These are phyloP conservation scores for Ustilago nuda DNA, from an alignment of 1,284 basidiomycete genomes.

Conservation along the genomic window DNA sequence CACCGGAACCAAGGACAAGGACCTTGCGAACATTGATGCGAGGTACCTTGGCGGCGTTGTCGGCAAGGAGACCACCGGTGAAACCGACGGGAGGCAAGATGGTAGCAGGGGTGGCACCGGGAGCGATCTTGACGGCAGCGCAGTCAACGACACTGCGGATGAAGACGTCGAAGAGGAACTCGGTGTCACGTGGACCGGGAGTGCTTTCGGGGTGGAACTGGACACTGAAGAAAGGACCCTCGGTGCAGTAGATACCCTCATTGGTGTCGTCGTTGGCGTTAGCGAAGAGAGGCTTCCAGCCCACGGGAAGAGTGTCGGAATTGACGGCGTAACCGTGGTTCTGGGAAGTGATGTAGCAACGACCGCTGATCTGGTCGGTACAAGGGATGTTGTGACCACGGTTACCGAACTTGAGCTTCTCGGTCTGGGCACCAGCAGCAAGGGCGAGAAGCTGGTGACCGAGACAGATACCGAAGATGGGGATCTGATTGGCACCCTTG, in stretches of 20 bases:
- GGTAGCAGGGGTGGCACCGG: constrained; percentile 38
- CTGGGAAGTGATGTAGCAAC: constrained; percentile 99
- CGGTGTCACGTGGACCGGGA: constrained; percentile 97
- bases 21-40: constrained; percentile 88
- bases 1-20: constrained; percentile 96
- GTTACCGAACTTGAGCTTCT: constrained; percentile 99
- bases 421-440: constrained; percentile 91
- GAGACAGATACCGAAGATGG: constrained; percentile 98
- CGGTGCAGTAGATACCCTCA: constrained; percentile 90
- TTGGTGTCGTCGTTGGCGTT: constrained; percentile 98
- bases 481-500: constrained; percentile 76
- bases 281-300: constrained; percentile 93
- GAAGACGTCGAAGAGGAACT: constrained; percentile 99
- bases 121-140: constrained; percentile 74
- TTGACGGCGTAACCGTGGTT: constrained; percentile 99
- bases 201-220: constrained; percentile 99
- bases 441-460: constrained; percentile 97
- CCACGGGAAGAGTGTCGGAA: constrained; percentile 79
- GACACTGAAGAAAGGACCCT: constrained; percentile 93
- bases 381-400: constrained; percentile 99
- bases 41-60: constrained; percentile 82
- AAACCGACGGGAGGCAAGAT: constrained; percentile 77
- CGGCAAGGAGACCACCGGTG: constrained; percentile 86
- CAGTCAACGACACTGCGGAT: constrained; percentile 86
- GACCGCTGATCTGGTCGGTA: constrained; percentile 89